Base-by-base conservation (phyloP, 2,329 filamentous ascomycete genomes). In the Esteya vermicola region DNA sequence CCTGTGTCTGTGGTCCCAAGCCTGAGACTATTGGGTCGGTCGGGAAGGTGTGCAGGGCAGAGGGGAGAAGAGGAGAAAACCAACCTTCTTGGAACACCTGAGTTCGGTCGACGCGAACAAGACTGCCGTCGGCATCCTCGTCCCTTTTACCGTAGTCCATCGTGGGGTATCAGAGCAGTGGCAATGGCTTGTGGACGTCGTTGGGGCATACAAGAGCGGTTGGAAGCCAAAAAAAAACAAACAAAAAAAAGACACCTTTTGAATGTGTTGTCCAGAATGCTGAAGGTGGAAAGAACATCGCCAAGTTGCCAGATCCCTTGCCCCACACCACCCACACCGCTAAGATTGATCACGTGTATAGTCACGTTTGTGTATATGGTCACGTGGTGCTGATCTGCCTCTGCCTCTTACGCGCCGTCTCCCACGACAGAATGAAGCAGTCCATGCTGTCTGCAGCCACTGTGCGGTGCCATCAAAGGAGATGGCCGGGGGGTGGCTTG, bases 141-240 rank as follows among this genome's bases (percentile, higher is more conserved):
- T 98, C 89, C 72, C 94, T 96, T 70, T 98, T 98, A 70, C 89
- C 81, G 75, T 91, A 93, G 66, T 82, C 91, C 88, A 94, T 94
- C 57, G 52, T 77, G 67, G 64, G 34, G 34, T 36, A 27, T 30
- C 12, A 14, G 10, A 12, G 26, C 31, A 25, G 36, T 33, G 33
- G 33, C 34, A 43, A 36, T 39, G 35, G 32, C 36, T 33, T 6
- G 33, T n/a, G 27, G 21, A 16, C 31, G 26, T 33, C 28, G 33
- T 36, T 27, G 21, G 20, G 20, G 20, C 20, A 19, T 16, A 9
- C 33, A 18, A 14, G 26, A 23, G 5, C 32, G 14, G 23, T 13
- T 26, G n/a, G n/a, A n/a, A n/a, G n/a, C n/a, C n/a, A n/a, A n/a
- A n/a, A n/a, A n/a, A n/a, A n/a, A n/a, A n/a, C n/a, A n/a, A n/a